Evolutionary conservation across 352 stramenopile species (phyloP).

Genomic region (Pythium dissimile): DNA sequence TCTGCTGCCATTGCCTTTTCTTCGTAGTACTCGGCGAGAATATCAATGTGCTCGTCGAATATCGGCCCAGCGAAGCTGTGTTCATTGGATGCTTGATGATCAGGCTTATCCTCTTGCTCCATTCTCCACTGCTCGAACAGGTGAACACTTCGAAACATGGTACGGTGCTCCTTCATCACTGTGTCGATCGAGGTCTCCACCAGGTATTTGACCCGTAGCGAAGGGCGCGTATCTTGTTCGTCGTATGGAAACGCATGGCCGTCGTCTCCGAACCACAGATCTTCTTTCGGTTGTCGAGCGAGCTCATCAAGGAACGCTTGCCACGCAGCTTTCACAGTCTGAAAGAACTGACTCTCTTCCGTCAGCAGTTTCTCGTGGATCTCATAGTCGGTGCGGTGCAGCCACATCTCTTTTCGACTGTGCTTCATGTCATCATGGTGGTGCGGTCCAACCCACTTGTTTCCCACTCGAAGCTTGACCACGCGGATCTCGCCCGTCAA

Average conservation of each 20-base stretch:
- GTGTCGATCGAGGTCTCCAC: conserved; percentile 55
- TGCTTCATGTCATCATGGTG: conserved; percentile 45
- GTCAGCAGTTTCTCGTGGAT: conserved; percentile 26
- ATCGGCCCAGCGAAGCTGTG: conserved; percentile 41
- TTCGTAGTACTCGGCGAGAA: conserved; percentile 54
- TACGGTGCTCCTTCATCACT: conserved; percentile 44
- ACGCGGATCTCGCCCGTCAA: conserved; percentile 50
- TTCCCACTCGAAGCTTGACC: conserved; percentile 47
- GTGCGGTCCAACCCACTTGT: conserved; percentile 66
- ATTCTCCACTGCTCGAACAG: conserved; percentile 69
- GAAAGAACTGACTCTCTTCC: conserved; percentile 53
- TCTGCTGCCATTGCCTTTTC: conserved; percentile 43
- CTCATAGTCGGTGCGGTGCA: conserved; percentile 70
- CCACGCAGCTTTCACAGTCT: conserved; percentile 48
- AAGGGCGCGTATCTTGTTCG: conserved; percentile 48
- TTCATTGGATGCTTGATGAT: conserved; percentile 36
- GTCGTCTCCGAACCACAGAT: conserved; percentile 27
- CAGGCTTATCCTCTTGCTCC: conserved; percentile 55
- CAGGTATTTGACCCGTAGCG: conserved; percentile 55
- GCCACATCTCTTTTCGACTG: conserved; percentile 36
- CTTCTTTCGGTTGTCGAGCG: conserved; percentile 42
- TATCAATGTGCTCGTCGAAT: conserved; percentile 42
- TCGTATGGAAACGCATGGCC: conserved; percentile 41
- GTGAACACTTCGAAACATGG: conserved; percentile 43
- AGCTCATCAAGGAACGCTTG: conserved; percentile 54